Conservation (phyloP, 441 rosid genomes). For the Adansonia gregorii region DNA sequence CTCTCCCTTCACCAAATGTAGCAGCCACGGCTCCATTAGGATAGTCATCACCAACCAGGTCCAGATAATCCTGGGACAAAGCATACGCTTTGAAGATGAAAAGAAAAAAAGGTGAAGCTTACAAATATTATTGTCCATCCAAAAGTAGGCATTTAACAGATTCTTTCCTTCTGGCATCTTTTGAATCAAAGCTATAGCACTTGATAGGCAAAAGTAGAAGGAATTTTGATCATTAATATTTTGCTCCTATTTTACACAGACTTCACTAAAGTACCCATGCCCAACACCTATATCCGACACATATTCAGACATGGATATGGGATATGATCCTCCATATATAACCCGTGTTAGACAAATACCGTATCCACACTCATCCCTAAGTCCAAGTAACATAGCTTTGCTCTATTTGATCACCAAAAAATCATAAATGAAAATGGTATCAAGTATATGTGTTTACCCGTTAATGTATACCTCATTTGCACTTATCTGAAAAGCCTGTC, state of each 20-base stretch:
- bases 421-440: neutral
- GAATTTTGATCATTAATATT: neutral
- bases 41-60: conserved; percentile 66
- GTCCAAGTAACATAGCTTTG: no score
- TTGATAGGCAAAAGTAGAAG: conserved; percentile 5
- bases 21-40: conserved; percentile 37
- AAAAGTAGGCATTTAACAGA: neutral
- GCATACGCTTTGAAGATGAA: neutral
- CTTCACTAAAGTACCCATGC: no score
- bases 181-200: neutral
- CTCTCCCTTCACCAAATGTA: conserved; percentile 35
- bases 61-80: conserved; percentile 64
- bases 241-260: no score
- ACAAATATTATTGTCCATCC: neutral
- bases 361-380: no score
- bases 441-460: neutral
- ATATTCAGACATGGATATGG: no score
- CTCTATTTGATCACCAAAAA: neutral
- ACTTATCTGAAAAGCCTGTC: conserved; percentile 71
- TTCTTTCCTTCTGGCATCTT: neutral
- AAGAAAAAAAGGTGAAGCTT: neutral
- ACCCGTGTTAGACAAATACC: no score
- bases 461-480: conserved; percentile 68
- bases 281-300: no score
- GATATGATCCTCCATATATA: no score